Percentiles rank a stretch among this genome's conserved stretches.
Evolutionary conservation across 2,329 filamentous ascomycete genomes (phyloP).

Genomic region (Kalaharituber pfeilii): DNA sequence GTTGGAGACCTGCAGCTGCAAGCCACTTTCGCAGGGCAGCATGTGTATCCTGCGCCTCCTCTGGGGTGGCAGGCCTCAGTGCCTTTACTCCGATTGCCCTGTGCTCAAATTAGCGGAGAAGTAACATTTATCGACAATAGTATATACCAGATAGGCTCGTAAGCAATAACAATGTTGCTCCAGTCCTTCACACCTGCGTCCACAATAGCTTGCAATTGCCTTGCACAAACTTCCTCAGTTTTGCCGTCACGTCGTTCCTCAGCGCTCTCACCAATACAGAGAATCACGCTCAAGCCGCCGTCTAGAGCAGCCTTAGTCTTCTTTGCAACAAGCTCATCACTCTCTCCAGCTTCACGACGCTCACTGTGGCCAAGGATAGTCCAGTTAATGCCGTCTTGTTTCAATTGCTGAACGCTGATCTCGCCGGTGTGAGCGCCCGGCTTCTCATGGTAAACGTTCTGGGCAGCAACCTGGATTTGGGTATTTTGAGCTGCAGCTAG

Average conservation of each 20-base stretch:
- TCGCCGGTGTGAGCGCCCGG: slow-evolving; percentile 95
- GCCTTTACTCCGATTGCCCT: slow-evolving; percentile 62
- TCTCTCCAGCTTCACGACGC: slow-evolving; percentile 76
- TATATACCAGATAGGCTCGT: slow-evolving; percentile 95
- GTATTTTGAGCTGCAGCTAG: slow-evolving; percentile 36
- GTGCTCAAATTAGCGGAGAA: slow-evolving; percentile 5
- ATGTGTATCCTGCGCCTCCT: slow-evolving; percentile 83
- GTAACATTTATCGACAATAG: neutral
- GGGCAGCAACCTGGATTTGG: slow-evolving; percentile 70
- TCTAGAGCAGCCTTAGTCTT: slow-evolving; percentile 92
- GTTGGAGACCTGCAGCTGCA: slow-evolving; percentile 50
- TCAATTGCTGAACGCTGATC: slow-evolving; percentile 79
- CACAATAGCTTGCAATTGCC: slow-evolving; percentile 66
- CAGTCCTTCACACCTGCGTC: slow-evolving; percentile 55
- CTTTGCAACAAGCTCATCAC: slow-evolving; percentile 65
- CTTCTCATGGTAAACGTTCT: slow-evolving; percentile 96
- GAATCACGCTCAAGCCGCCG: slow-evolving; percentile 74
- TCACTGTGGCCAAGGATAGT: slow-evolving; percentile 87
- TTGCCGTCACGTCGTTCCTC: slow-evolving; percentile 72
- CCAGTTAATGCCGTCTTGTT: slow-evolving; percentile 79
- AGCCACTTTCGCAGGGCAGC: slow-evolving; percentile 84
- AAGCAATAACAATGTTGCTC: slow-evolving; percentile 88
- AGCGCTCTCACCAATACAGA: slow-evolving; percentile 92
- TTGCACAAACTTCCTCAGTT: slow-evolving; percentile 72
- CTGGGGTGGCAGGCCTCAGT: slow-evolving; percentile 59